Percentiles rank a stretch among this genome's conserved stretches.
Evolutionary conservation across 805 yeast species (phyloP).

Genomic region (Candida takata): DNA sequence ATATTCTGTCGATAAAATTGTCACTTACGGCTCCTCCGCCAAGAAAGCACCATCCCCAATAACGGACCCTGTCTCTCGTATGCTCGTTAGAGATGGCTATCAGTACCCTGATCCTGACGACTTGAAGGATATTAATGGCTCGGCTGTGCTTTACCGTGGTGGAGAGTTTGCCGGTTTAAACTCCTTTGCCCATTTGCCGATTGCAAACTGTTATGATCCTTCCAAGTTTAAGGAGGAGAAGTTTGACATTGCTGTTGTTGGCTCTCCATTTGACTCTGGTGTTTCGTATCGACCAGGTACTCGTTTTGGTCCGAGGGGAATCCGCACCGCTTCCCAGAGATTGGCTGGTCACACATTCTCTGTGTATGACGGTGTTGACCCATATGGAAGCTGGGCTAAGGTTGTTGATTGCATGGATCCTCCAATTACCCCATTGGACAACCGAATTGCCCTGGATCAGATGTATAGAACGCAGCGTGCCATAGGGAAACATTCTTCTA

Average conservation of each 20-base stretch:
- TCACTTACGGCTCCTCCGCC: conserved; percentile 17
- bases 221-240: conserved; percentile 25
- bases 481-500: conserved; percentile 30
- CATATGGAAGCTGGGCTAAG: conserved; percentile 43
- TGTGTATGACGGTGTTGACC: conserved; percentile 50
- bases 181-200: conserved; percentile 45
- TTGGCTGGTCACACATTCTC: conserved; percentile 44
- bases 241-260: conserved; percentile 36
- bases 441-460: conserved; percentile 53
- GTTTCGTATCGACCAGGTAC: conserved; percentile 47
- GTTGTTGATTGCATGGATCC: conserved; percentile 58
- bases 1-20: conserved; percentile 18
- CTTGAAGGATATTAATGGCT: conserved; percentile 33
- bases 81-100: conserved; percentile 27
- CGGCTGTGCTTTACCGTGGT: conserved; percentile 32
- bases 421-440: conserved; percentile 58
- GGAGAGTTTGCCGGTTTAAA: conserved; percentile 49
- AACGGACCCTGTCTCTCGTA: conserved; percentile 24
- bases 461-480: conserved; percentile 45
- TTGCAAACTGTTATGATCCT: conserved; percentile 41
- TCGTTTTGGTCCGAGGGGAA: conserved; percentile 44
- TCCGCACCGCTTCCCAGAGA: conserved; percentile 40
- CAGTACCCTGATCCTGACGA: conserved; percentile 31
- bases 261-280: conserved; percentile 53
- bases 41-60: conserved; percentile 26